These are phyloP conservation scores for Cornus florida DNA, from an alignment of 148 eudicot species.

Conservation along the genomic window DNA sequence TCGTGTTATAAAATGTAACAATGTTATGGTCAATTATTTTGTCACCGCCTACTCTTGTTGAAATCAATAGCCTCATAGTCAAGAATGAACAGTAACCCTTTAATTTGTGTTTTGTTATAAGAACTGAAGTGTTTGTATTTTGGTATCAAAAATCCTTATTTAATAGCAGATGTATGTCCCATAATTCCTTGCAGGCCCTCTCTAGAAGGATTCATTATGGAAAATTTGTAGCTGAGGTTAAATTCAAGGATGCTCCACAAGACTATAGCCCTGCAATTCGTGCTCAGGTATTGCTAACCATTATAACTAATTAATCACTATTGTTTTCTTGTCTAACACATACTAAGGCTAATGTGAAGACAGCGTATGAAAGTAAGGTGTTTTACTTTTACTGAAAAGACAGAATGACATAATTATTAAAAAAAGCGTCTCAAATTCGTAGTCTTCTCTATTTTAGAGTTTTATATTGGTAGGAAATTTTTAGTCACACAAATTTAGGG, in stretches of 20 bases:
- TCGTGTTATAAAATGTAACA: neutral
- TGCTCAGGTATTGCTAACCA: conserved; percentile 44
- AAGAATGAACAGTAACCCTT: neutral
- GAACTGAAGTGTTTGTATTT: neutral
- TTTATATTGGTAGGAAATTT: no score
- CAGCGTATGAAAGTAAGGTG: neutral
- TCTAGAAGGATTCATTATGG: conserved; percentile 92
- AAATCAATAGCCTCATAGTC: neutral
- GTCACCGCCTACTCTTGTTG: neutral
- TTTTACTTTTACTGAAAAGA: neutral
- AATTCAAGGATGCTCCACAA: conserved; percentile 57
- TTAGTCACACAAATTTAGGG: no score
- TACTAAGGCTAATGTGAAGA: neutral
- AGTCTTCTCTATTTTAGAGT: no score
- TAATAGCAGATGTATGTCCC: neutral
- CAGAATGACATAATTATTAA: no score
- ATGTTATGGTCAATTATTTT: neutral
- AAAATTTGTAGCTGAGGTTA: conserved; percentile 85
- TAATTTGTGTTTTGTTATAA: neutral
- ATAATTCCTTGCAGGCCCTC: conserved; percentile 49
- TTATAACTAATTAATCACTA: neutral
- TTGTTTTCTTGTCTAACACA: neutral
- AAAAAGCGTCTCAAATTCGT: no score
- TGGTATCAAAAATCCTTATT: neutral
- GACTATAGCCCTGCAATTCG: conserved; percentile 68